A percentile compares a stretch with the other conserved stretches of the same genome.
Conservation (phyloP, 768 basidiomycete species). For the Glaciozyma martinii region DNA sequence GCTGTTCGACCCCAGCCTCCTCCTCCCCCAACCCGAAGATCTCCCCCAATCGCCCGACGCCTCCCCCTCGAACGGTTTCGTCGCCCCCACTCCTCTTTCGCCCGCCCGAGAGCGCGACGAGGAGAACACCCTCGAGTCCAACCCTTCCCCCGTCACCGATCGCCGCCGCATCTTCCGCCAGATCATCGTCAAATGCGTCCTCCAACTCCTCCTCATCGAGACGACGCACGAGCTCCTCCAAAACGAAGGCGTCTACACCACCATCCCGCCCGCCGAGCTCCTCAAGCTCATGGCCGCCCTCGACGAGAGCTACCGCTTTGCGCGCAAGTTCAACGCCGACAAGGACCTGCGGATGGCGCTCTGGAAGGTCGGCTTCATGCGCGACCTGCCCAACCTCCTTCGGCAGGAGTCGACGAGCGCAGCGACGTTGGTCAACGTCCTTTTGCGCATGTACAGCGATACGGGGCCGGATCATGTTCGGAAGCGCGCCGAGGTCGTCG, state of each 20-base stretch:
- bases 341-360: conserved; percentile 91
- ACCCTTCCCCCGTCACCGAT: conserved; percentile 23
- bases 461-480: conserved; percentile 64
- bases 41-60: conserved; percentile 33
- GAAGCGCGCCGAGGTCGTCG: conserved; percentile 54
- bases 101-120: conserved; percentile 52
- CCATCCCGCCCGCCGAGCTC: conserved; percentile 88
- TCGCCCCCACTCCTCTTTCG: conserved; percentile 60
- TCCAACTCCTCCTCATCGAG: conserved; percentile 91
- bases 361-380: conserved; percentile 99
- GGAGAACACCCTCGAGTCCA: conserved; percentile 9
- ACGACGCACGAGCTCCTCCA: conserved; percentile 91
- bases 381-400: conserved; percentile 90
- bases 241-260: conserved; percentile 80
- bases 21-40: conserved; percentile 62
- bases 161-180: conserved; percentile 66
- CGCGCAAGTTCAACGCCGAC: conserved; percentile 93
- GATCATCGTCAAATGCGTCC: conserved; percentile 98
- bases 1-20: conserved; percentile 81
- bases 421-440: conserved; percentile 80
- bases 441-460: conserved; percentile 90
- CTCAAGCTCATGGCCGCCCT: conserved; percentile 89
- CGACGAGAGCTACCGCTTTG: conserved; percentile 96
- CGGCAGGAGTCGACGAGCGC: conserved; percentile 98
- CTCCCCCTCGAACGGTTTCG: conserved; percentile 38